Evolutionary conservation across 495 filamentous ascomycete species (phyloP).

Genomic region (Parathielavia appendiculata): DNA sequence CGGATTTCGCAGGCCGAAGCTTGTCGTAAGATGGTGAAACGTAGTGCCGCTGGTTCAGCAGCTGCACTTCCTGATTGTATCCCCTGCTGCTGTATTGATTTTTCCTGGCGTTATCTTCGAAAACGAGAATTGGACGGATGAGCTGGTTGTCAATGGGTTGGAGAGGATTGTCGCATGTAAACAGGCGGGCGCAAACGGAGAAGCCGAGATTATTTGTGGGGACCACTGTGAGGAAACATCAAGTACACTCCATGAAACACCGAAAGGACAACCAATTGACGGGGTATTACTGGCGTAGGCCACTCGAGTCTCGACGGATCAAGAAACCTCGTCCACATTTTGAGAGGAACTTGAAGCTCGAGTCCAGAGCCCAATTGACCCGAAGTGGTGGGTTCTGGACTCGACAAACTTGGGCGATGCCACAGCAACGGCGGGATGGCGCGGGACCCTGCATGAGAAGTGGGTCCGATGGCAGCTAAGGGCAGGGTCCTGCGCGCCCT

Average conservation of each 20-base stretch:
- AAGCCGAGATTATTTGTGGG: slow-evolving; percentile 8
- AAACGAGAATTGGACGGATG: not conserved
- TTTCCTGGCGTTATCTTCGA: not conserved
- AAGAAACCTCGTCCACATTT: not conserved
- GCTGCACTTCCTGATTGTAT: slow-evolving; percentile 1
- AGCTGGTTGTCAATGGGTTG: not conserved
- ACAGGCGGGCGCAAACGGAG: slow-evolving; percentile 4
- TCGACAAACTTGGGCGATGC: slow-evolving; percentile 15
- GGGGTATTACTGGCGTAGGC: not conserved
- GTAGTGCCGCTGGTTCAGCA: slow-evolving; percentile 1
- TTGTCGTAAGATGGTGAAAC: not conserved
- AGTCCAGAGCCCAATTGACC: not conserved
- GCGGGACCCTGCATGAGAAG: slow-evolving; percentile 4
- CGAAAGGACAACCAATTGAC: not conserved
- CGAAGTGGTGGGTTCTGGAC: slow-evolving; percentile 10
- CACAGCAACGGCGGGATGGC: slow-evolving; percentile 23
- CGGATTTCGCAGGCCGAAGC: not conserved
- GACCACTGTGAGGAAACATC: not conserved
- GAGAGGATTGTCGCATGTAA: not conserved
- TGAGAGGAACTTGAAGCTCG: not conserved
- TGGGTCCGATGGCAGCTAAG: not conserved
- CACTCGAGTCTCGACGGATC: not conserved
- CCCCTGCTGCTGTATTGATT: not conserved
- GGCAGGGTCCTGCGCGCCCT: not conserved
- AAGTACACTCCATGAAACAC: not conserved